A percentile compares a stretch with the other conserved stretches of the same genome.
Evolutionary conservation across 2,329 filamentous ascomycete species (phyloP).

Genomic region (Didymella pinodella): DNA sequence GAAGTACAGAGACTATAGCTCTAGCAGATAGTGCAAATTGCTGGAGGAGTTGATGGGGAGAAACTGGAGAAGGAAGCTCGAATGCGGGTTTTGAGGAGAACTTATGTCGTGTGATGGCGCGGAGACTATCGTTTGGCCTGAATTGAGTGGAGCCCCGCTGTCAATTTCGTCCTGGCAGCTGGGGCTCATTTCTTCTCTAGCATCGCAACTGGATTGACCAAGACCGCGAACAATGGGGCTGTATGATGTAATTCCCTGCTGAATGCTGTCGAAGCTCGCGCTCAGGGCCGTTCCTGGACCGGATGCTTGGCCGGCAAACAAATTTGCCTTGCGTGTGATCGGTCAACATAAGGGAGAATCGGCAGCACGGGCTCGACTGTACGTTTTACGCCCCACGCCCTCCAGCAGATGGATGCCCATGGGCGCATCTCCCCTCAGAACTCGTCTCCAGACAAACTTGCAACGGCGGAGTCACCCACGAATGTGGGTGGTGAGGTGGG

Average conservation of each 20-base stretch:
- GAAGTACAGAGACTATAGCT: constrained; percentile 10
- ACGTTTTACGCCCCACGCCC: constrained; percentile 23
- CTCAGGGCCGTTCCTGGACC: constrained; percentile 18
- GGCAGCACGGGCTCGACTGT: constrained; percentile 23
- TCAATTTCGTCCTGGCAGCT: constrained; percentile 26
- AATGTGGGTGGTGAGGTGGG: constrained; percentile 13
- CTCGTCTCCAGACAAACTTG: constrained; percentile 10
- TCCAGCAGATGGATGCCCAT: constrained; percentile 22
- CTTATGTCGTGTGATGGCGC: constrained; percentile 32
- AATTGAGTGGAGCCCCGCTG: constrained; percentile 35
- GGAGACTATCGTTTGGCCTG: constrained; percentile 28
- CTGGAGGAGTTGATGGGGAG: constrained; percentile 25
- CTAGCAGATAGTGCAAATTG: constrained; percentile 17
- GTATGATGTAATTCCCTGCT: constrained; percentile 34
- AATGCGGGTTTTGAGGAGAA: constrained; percentile 33
- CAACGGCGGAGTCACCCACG: constrained; percentile 21
- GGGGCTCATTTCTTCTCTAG: constrained; percentile 28
- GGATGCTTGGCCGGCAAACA: constrained; percentile 13
- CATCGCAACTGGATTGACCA: constrained; percentile 27
- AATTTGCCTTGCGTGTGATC: constrained; percentile 25
- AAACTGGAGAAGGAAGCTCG: constrained; percentile 22
- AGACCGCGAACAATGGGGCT: constrained; percentile 30
- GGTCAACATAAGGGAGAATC: constrained; percentile 22
- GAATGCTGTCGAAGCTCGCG: constrained; percentile 20
- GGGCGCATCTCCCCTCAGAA: constrained; percentile 12